Evolutionary conservation across 768 basidiomycete genomes (phyloP).

Genomic region (Pulveroboletus sp.): DNA sequence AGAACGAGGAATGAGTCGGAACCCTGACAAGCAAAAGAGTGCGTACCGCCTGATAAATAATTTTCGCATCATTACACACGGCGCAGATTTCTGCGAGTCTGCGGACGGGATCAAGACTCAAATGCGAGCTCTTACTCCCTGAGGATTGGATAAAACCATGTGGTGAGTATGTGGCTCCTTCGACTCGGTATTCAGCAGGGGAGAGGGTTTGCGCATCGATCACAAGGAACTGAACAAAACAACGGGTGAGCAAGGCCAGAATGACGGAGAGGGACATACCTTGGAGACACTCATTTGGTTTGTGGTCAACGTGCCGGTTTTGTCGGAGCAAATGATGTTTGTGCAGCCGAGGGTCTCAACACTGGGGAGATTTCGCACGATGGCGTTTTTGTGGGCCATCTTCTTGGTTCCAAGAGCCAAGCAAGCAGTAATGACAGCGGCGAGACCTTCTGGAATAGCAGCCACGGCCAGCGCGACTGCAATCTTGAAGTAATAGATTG

Average conservation of each 20-base stretch:
- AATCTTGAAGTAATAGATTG: slow-evolving; percentile 99
- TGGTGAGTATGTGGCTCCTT: slow-evolving; percentile 92
- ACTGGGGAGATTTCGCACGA: slow-evolving; percentile 92
- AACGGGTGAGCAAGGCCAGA: slow-evolving; percentile 9
- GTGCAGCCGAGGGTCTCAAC: slow-evolving; percentile 98
- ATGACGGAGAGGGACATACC: slow-evolving; percentile 36
- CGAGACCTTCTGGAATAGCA: slow-evolving; percentile 97
- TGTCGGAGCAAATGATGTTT: slow-evolving; percentile 98
- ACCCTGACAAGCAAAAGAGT: not conserved
- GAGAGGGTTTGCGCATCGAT: slow-evolving; percentile 52
- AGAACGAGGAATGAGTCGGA: slow-evolving; percentile 2
- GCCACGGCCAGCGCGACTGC: slow-evolving; percentile 98
- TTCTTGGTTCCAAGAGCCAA: slow-evolving; percentile 96
- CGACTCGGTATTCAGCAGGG: slow-evolving; percentile 73
- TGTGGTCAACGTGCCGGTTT: slow-evolving; percentile 94
- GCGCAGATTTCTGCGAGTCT: slow-evolving; percentile 88
- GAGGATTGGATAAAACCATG: slow-evolving; percentile 66
- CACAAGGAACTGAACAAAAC: slow-evolving; percentile 63
- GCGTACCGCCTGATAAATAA: slow-evolving; percentile 77
- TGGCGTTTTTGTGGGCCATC: slow-evolving; percentile 99
- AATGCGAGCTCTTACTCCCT: slow-evolving; percentile 62
- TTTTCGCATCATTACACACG: slow-evolving; percentile 93
- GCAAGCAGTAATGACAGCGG: slow-evolving; percentile 97
- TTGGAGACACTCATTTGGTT: slow-evolving; percentile 96
- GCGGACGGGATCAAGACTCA: slow-evolving; percentile 67